Percentiles rank a stretch among this genome's conserved stretches.
Conservation (phyloP, 2,329 filamentous ascomycete genomes). For the Arthroderma sp. region DNA sequence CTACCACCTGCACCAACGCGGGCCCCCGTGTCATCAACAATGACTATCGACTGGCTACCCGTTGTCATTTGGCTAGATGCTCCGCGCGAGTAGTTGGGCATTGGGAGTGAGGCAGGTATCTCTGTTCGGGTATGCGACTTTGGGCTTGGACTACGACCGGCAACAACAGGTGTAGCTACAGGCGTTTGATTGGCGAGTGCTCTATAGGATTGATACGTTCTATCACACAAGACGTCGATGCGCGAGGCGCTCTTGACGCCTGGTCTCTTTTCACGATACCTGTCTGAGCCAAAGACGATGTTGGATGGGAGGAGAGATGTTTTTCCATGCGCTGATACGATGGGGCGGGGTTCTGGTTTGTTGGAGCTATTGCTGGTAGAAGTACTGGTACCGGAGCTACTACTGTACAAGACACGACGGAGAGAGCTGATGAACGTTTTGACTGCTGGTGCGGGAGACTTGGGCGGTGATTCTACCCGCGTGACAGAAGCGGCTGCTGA, state of each 20-base stretch:
- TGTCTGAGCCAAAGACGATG: conserved; percentile 35
- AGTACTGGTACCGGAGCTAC: conserved; percentile 25
- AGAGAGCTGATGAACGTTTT: conserved; percentile 79
- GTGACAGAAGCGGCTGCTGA: neutral
- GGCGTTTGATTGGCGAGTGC: conserved; percentile 51
- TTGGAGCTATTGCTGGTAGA: conserved; percentile 3
- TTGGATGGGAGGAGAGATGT: conserved; percentile 35
- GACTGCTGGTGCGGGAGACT: conserved; percentile 50
- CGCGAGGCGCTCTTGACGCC: conserved; percentile 43
- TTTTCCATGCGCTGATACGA: conserved; percentile 22
- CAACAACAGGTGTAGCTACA: neutral
- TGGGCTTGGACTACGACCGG: neutral
- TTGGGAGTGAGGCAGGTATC: neutral
- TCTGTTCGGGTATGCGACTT: neutral
- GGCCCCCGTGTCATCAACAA: conserved; percentile 55
- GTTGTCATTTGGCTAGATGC: conserved; percentile 50
- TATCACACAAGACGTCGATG: conserved; percentile 72
- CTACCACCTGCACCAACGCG: conserved; percentile 8
- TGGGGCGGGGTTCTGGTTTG: conserved; percentile 8
- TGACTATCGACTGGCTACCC: conserved; percentile 83
- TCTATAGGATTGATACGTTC: conserved; percentile 66
- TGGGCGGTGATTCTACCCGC: conserved; percentile 14
- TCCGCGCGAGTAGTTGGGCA: conserved; percentile 14
- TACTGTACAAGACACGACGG: conserved; percentile 63
- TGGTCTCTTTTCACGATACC: conserved; percentile 33